A percentile compares a stretch with the other conserved stretches of the same genome.
Conservation (phyloP, 176 grass and related monocot species). For the Rhipidocladum racemiflorum region DNA sequence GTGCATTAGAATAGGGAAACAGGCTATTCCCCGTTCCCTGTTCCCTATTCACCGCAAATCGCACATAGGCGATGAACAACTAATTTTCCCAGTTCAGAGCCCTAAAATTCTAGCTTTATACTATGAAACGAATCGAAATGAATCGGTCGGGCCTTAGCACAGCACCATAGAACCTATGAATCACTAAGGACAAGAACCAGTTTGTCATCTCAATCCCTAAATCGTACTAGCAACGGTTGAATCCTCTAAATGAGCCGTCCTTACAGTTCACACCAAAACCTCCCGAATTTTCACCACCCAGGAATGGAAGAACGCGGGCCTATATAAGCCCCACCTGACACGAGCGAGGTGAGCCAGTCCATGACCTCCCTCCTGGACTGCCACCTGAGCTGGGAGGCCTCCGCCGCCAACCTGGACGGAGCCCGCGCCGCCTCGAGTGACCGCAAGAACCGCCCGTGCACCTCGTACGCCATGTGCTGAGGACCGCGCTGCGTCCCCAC, state of each 20-base stretch:
- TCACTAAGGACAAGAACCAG: background rate
- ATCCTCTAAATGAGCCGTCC: background rate
- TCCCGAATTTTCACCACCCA: background rate
- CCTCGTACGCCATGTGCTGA: conserved; percentile 55
- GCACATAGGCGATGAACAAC: background rate
- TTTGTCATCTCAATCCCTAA: background rate
- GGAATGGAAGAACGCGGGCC: background rate
- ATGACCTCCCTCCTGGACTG: conserved; percentile 54
- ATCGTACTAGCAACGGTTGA: background rate
- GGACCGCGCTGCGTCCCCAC: conserved; percentile 48
- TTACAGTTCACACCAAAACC: background rate
- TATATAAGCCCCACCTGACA: conserved; percentile 38
- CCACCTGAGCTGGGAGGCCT: conserved; percentile 37
- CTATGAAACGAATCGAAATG: background rate
- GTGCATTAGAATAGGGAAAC: background rate
- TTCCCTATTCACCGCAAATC: background rate
- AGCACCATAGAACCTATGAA: background rate
- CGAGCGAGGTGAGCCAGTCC: conserved; percentile 63
- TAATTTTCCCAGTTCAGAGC: background rate
- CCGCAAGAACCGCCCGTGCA: conserved; percentile 32
- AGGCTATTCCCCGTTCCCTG: background rate
- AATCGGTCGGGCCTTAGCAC: background rate
- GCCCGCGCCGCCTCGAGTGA: conserved; percentile 20
- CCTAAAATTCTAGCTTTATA: background rate
- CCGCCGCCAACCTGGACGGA: conserved; percentile 24